Evolutionary conservation across 805 yeast genomes (phyloP), one percentile per base, ranked within the genome.

Genomic region (Barnettozyma populi): DNA sequence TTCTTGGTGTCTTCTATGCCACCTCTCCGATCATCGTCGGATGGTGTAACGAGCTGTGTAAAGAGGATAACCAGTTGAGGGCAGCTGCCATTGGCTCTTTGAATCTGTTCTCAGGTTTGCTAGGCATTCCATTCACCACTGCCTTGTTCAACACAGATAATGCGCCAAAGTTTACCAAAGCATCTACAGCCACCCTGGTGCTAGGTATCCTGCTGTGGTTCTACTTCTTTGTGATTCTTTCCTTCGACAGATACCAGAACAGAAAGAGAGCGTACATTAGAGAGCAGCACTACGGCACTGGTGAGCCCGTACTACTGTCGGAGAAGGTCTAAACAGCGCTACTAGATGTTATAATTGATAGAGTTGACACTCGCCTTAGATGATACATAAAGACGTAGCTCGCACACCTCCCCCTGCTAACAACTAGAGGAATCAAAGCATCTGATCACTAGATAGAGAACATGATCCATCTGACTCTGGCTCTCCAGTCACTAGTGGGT

Each of bases 11-110:
- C 10, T 49, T 43, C 36, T 49, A 46, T 14, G 57, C 59, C 2
- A 42, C 49, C 7, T 52, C 55, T 2, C 55, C 56, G 10, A 39
- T 52, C 18, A 49, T 57, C 25, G 59, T 53, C 36, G 49, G 52
- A 18, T 58, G 62, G 60, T 52, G 58, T 36, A 57, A 57, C 38
- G 60, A 57, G 39, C 35, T 56, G 45, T 50, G 57, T 4, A 53
- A 52, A 35, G 62, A 57, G 19, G 62, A 57, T 41, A 52, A 47
- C n/a, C 60, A 58, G 25, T 38, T 53, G n/a, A 52, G 60, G 43
- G 60, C 58, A 11, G 50, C 53, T 20, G 50, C 55, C 2, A 46
- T 58, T 9, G 60, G 62, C 2, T 55, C 58, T 7, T 44, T 58
- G 42, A 58, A 56, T 44, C 45, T 56, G 36, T 48, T 53, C 20